phyloP scores from a whole-genome alignment of 805 yeast species.

The Teunomyces aglyptinius region DNA sequence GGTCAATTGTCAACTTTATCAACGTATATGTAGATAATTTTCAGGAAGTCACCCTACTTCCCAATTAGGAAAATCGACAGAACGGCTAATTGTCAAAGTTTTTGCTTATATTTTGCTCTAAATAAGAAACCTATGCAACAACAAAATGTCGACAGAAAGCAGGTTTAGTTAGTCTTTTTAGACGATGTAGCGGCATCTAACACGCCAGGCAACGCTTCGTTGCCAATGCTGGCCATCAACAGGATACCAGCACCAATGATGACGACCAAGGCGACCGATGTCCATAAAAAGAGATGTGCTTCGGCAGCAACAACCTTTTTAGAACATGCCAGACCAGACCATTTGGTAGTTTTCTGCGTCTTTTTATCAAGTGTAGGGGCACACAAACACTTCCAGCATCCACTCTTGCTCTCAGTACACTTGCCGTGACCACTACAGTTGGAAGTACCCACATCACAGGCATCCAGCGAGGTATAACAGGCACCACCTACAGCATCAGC shows the following conservation, averaged over 20 bases:
- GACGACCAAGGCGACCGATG: conserved; percentile 47
- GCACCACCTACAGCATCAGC: conserved; percentile 10
- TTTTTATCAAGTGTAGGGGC: conserved; percentile 41
- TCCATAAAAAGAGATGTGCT: conserved; percentile 70
- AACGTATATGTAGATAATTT: background rate
- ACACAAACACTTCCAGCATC: conserved; percentile 54
- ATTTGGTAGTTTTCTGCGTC: conserved; percentile 45
- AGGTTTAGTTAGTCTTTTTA: conserved; percentile 27
- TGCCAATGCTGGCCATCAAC: conserved; percentile 53
- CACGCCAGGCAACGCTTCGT: conserved; percentile 66
- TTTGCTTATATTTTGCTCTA: too few relatives aligned
- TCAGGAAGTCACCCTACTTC: background rate
- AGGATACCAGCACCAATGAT: conserved; percentile 52
- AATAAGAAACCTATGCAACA: too few relatives aligned
- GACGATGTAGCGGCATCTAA: conserved; percentile 56
- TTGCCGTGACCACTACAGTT: conserved; percentile 55
- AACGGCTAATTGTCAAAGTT: background rate
- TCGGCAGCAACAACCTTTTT: conserved; percentile 66
- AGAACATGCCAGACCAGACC: conserved; percentile 61
- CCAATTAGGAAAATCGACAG: background rate
- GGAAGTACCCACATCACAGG: conserved; percentile 46
- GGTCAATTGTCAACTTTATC: background rate
- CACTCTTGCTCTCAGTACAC: conserved; percentile 38
- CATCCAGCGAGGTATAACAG: conserved; percentile 45
- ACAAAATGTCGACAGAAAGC: too few relatives aligned